A percentile compares a stretch with the other conserved stretches of the same genome.
Conservation (phyloP, 1,284 basidiomycete species). For the Melampsora larici-populina region DNA sequence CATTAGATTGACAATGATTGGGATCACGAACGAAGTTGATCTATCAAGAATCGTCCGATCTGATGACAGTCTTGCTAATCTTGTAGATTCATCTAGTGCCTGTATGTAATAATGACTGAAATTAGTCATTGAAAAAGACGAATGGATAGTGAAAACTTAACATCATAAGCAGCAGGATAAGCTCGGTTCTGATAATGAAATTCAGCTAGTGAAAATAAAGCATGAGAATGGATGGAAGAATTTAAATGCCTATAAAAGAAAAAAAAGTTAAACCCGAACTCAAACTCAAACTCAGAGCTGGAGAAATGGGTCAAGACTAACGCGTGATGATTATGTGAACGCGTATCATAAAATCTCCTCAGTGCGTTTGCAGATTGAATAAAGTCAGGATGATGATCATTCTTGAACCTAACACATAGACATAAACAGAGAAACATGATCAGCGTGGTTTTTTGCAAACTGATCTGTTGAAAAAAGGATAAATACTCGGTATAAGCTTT, state of each 20-base stretch:
- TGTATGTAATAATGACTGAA: not conserved
- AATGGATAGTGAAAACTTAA: not conserved
- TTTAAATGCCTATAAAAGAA: not conserved
- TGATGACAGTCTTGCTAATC: slow-evolving; percentile 31
- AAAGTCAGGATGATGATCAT: slow-evolving; percentile 38
- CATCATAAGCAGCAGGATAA: slow-evolving; percentile 41
- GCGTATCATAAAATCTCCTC: slow-evolving; percentile 34
- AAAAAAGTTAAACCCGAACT: not conserved
- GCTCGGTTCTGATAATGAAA: slow-evolving; percentile 35
- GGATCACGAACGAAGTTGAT: slow-evolving; percentile 31
- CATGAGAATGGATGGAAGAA: slow-evolving; percentile 36
- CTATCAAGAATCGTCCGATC: slow-evolving; percentile 30
- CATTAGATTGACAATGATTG: not conserved
- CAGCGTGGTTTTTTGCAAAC: not conserved
- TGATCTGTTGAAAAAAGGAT: not conserved
- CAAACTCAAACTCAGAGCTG: too few relatives aligned
- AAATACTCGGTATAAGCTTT: not conserved
- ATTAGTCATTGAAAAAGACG: not conserved
- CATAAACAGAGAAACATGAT: not conserved
- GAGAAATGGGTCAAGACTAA: too few relatives aligned
- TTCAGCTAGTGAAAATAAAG: slow-evolving; percentile 33
- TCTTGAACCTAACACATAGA: slow-evolving; percentile 27
- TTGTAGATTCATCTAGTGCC: slow-evolving; percentile 34
- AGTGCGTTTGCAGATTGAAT: slow-evolving; percentile 21
- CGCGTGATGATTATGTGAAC: not conserved